phyloP scores from a whole-genome alignment of 2,329 filamentous ascomycete species.

The Metarhizium brunneum region DNA sequence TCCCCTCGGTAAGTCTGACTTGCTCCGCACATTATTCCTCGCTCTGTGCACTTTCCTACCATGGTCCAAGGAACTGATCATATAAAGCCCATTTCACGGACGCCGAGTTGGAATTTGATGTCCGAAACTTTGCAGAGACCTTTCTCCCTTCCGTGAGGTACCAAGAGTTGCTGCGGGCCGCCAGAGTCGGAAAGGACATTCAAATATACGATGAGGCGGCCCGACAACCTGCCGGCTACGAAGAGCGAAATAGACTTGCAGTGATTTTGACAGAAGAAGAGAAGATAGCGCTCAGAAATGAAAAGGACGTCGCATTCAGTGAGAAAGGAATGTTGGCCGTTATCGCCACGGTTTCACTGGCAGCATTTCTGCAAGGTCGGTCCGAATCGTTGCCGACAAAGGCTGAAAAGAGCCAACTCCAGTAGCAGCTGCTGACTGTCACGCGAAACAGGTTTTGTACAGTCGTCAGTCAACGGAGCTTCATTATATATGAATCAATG shows the following conservation, averaged over 20 bases:
- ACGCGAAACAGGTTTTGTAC: constrained; percentile 27
- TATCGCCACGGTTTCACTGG: constrained; percentile 32
- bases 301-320: constrained; percentile 29
- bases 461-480: constrained; percentile 33
- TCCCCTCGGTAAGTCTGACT: constrained; percentile 17
- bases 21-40: too few species aligned
- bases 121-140: constrained; percentile 19
- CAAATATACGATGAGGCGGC: constrained; percentile 28
- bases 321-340: constrained; percentile 30
- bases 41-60: not conserved
- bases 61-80: not conserved
- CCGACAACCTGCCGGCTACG: constrained; percentile 10
- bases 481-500: constrained; percentile 20
- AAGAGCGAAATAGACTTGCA: constrained; percentile 13
- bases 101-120: constrained; percentile 26
- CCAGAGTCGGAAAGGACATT: constrained; percentile 31
- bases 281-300: constrained; percentile 25
- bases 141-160: constrained; percentile 21
- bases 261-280: constrained; percentile 26
- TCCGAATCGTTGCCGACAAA: not conserved
- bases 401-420: too few species aligned
- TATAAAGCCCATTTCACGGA: constrained; percentile 27
- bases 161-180: constrained; percentile 25
- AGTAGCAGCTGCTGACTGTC: too few species aligned
- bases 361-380: constrained; percentile 30